Evolutionary conservation across 805 yeast genomes (phyloP), one percentile per base, ranked within the genome.

Genomic region (Wickerhamiella occidentalis): DNA sequence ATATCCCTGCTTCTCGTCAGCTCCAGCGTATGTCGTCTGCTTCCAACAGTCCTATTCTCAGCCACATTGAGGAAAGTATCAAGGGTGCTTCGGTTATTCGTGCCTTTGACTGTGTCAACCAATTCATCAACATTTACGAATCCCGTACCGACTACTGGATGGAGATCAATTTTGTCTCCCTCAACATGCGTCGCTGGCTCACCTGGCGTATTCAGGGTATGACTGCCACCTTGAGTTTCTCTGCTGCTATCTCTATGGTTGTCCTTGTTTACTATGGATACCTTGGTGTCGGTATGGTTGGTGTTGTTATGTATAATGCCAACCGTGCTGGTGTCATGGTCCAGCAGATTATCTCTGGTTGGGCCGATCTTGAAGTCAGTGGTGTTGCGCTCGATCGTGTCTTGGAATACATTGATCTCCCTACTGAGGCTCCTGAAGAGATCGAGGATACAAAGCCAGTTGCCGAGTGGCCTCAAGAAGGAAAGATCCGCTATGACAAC

Each of bases 301-400:
- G 96, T 69, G 75, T 88, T 55, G 80, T 92, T 18, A 82, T 88
- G 54, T 82, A 90, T 42, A 87, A 87, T 64, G 82, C 95, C 1
- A 68, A 84, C 54, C 92, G 85, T 61, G 75, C 86, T 41, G 88
- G 96, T 0, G 87, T 85, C 62, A 74, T 90, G 3, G 75, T 87
- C 67, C 83, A 83, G 61, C 85, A 92, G 87, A 83, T 87, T 64
- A 94, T 88, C 33, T 74, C 94, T 70, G 82, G 84, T 86, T 79
- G 94, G 5, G 96, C 87, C 47, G 95, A 85, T 59, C 86, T 87
- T 43, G 97, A 88, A 65, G 84, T 95, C 4, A 85, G 83, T 64
- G 85, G 87, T 66, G 96, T 88, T 29, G 80, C 92, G 8, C 92
- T 87, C 35, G 96, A 88, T 67, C 78, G 43, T 15, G 79, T 88